phyloP scores from a whole-genome alignment of 768 basidiomycete species.

The Tricholomella constricta region DNA sequence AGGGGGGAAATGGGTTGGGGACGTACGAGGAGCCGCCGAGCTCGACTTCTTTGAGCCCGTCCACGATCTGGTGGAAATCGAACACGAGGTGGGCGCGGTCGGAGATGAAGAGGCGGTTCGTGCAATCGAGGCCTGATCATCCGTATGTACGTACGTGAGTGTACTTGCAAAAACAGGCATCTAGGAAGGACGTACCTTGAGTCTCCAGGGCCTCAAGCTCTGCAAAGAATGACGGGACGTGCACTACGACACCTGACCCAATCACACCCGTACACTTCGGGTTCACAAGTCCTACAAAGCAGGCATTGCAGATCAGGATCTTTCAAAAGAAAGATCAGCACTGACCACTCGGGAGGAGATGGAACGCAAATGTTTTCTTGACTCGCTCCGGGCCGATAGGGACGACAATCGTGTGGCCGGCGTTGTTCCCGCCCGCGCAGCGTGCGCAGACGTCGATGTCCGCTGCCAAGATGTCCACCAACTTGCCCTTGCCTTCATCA shows the following conservation, averaged over 20 bases:
- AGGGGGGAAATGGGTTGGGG: neutral
- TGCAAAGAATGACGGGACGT: slow-evolving; percentile 91
- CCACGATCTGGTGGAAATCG: slow-evolving; percentile 99
- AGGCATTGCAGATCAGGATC: neutral
- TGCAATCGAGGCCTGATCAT: slow-evolving; percentile 76
- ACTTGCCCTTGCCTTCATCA: slow-evolving; percentile 93
- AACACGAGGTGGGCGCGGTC: slow-evolving; percentile 97
- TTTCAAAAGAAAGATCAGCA: neutral
- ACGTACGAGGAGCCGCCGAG: slow-evolving; percentile 81
- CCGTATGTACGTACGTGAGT: no score
- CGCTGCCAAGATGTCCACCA: slow-evolving; percentile 93
- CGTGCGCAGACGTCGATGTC: slow-evolving; percentile 91
- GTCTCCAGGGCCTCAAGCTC: slow-evolving; percentile 86
- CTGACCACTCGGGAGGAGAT: slow-evolving; percentile 88
- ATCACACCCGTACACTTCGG: slow-evolving; percentile 83
- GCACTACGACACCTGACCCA: slow-evolving; percentile 95
- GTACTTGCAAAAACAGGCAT: no score
- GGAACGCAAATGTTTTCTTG: slow-evolving; percentile 91
- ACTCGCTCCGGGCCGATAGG: slow-evolving; percentile 66
- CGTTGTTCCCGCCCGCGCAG: slow-evolving; percentile 98
- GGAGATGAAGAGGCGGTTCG: slow-evolving; percentile 84
- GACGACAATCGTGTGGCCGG: slow-evolving; percentile 96
- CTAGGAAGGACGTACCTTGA: slow-evolving; percentile 66
- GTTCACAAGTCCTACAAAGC: slow-evolving; percentile 73
- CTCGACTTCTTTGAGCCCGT: slow-evolving; percentile 97